Evolutionary conservation across 2,329 filamentous ascomycete genomes (phyloP).

Genomic region (Penicillium janthinellum): DNA sequence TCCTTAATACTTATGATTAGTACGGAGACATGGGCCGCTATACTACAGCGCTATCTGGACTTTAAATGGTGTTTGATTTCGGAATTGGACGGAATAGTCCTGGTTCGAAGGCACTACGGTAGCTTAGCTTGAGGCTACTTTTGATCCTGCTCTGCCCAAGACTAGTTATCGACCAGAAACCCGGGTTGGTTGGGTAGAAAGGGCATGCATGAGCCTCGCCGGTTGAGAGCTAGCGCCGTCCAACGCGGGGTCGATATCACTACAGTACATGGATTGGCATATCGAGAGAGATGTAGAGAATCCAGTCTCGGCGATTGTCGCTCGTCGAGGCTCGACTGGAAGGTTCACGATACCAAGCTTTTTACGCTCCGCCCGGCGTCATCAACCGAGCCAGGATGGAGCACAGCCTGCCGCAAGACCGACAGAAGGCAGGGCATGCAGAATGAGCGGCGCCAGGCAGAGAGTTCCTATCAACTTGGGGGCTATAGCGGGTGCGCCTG

Average conservation of each 20-base stretch:
- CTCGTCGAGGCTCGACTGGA: not conserved
- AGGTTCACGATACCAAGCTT: slow-evolving; percentile 13
- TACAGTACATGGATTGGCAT: not conserved
- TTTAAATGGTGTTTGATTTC: not conserved
- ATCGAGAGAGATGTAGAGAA: not conserved
- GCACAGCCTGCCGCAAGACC: too few species aligned
- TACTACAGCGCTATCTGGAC: not conserved
- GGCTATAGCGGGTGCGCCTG: not conserved
- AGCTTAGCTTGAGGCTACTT: not conserved
- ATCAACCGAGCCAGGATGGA: not conserved
- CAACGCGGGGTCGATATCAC: not conserved
- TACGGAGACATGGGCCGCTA: too few species aligned
- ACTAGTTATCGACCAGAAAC: not conserved
- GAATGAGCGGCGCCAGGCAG: not conserved
- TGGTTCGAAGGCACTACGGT: not conserved
- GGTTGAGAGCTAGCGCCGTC: not conserved
- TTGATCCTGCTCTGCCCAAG: not conserved
- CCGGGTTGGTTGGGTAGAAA: not conserved
- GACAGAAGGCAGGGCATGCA: not conserved
- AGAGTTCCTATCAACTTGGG: not conserved
- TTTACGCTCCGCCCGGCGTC: slow-evolving; percentile 9
- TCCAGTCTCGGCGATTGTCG: not conserved
- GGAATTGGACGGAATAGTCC: not conserved
- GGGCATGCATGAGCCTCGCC: not conserved
- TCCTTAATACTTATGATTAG: not conserved